Evolutionary conservation across 2,329 filamentous ascomycete species (phyloP).

Genomic region (Colletotrichum sp.): DNA sequence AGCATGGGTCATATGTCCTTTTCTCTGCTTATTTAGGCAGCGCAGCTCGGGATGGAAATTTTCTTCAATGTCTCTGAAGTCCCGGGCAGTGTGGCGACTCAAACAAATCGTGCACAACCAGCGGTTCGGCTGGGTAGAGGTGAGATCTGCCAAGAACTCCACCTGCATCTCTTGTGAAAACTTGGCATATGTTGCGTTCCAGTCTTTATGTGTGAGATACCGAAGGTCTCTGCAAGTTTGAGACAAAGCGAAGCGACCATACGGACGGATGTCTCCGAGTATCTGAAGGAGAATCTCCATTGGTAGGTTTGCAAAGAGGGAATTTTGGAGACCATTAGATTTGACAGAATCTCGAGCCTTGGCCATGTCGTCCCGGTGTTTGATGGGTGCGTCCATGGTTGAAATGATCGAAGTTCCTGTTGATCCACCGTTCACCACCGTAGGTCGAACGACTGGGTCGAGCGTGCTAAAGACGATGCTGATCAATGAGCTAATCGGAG

Average conservation of each 20-base stretch:
- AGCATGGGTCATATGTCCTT: neutral
- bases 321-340: fast-evolving
- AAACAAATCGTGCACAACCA: neutral
- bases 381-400: neutral
- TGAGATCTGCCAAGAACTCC: neutral
- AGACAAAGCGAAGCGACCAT: neutral
- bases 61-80: neutral
- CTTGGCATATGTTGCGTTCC: neutral
- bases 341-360: neutral
- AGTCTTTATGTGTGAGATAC: neutral
- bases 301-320: neutral
- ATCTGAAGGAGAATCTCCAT: neutral
- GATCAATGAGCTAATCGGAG: too few relatives aligned
- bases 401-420: neutral
- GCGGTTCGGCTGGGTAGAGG: neutral
- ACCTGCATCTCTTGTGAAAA: neutral
- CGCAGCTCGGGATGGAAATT: neutral
- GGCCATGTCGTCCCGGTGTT: fast-evolving
- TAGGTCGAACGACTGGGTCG: too few relatives aligned
- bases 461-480: too few relatives aligned
- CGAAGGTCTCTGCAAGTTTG: neutral
- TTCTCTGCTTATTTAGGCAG: neutral
- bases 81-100: fast-evolving
- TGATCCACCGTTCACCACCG: too few relatives aligned
- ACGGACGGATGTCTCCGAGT: fast-evolving